These are phyloP conservation scores for Hebeloma cylindrosporum DNA, from an alignment of 768 basidiomycete genomes.

Conservation along the genomic window DNA sequence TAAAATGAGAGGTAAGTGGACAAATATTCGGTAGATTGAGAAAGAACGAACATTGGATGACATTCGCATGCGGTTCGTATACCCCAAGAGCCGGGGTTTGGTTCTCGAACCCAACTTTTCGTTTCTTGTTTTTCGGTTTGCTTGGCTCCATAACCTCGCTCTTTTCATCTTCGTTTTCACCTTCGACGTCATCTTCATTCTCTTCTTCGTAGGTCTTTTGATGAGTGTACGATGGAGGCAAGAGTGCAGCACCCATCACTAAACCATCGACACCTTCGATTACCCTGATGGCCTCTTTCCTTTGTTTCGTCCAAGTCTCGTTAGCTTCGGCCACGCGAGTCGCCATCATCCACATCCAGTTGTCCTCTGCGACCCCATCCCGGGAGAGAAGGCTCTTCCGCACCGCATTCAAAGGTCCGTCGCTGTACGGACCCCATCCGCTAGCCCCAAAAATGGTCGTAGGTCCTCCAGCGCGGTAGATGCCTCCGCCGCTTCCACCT, in stretches of 20 bases:
- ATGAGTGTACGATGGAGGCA: conserved; percentile 13
- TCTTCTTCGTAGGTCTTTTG: conserved; percentile 8
- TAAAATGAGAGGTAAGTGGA: conserved; percentile 30
- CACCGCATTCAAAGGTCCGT: conserved; percentile 82
- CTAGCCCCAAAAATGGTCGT: conserved; percentile 87
- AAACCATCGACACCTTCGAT: conserved; percentile 43
- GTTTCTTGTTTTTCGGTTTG: conserved; percentile 27
- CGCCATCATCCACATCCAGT: conserved; percentile 90
- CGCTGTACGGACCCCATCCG: conserved; percentile 87
- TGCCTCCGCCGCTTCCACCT: conserved; percentile 57
- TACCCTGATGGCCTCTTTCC: conserved; percentile 52
- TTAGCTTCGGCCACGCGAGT: conserved; percentile 62
- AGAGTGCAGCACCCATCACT: conserved; percentile 20
- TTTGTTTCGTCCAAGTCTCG: conserved; percentile 59
- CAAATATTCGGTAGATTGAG: conserved; percentile 3
- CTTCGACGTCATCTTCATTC: conserved; percentile 7
- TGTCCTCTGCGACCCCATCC: conserved; percentile 83
- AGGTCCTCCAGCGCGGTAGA: conserved; percentile 89
- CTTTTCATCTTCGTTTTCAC: conserved; percentile 25
- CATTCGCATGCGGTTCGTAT: conserved; percentile 81
- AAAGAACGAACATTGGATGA: conserved; percentile 64
- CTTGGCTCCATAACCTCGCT: conserved; percentile 22
- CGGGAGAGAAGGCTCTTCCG: conserved; percentile 74
- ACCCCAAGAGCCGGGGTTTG: conserved; percentile 55
- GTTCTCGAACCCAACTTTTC: conserved; percentile 29